These are phyloP conservation scores for Cynanchum wilfordii DNA, from an alignment of 257 asterid genomes.

Conservation along the genomic window DNA sequence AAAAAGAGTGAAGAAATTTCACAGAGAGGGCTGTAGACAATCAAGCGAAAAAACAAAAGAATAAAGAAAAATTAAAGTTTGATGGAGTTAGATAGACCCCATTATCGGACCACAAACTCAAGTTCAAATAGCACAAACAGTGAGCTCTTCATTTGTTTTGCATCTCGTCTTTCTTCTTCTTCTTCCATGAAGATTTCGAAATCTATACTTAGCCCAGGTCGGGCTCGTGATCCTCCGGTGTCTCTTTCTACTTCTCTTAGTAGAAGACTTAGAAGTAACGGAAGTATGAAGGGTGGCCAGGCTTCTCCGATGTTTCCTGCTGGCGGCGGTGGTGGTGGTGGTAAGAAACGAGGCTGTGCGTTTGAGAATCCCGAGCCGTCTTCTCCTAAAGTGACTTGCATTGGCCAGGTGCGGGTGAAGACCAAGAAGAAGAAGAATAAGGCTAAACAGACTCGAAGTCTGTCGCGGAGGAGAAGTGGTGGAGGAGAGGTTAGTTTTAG, in stretches of 20 bases:
- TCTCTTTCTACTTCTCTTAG: constrained; percentile 72
- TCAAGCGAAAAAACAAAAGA: neutral
- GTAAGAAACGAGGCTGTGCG: constrained; percentile 54
- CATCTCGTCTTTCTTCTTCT: constrained; percentile 53
- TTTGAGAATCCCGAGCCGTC: constrained; percentile 90
- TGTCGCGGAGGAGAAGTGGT: constrained; percentile 56
- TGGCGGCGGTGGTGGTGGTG: constrained; percentile 16
- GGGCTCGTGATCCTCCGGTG: constrained; percentile 53
- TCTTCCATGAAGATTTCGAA: constrained; percentile 45
- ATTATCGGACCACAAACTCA: constrained; percentile 37
- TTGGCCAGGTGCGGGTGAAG: constrained; percentile 91
- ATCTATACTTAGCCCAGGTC: constrained; percentile 45
- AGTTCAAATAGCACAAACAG: constrained; percentile 27
- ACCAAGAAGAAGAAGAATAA: constrained; percentile 58
- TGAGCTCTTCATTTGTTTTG: constrained; percentile 66
- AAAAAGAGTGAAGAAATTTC: constrained; percentile 22
- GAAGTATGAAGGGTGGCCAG: constrained; percentile 71
- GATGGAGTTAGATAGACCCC: constrained; percentile 64
- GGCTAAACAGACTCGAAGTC: constrained; percentile 52
- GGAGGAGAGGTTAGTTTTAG: constrained; percentile 71
- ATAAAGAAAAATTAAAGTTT: neutral
- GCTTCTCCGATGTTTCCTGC: constrained; percentile 68
- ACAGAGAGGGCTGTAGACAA: neutral
- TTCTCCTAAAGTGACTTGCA: constrained; percentile 95
- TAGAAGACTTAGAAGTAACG: constrained; percentile 67